These are phyloP conservation scores for Phytophthora sansomeana DNA, from an alignment of 352 stramenopile genomes.

Conservation along the genomic window DNA sequence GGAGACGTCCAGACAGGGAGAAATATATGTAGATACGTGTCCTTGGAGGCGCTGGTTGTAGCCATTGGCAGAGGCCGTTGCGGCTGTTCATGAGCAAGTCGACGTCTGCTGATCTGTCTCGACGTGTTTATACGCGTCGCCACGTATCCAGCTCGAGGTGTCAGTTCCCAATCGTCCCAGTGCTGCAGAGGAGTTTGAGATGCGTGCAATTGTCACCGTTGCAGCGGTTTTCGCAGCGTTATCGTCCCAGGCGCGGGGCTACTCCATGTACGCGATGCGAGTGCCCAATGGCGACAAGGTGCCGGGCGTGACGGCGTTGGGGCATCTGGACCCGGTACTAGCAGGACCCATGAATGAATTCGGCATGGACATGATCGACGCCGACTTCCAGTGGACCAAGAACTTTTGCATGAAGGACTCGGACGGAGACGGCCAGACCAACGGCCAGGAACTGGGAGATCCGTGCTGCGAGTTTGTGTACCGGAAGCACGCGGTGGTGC, in stretches of 20 bases:
- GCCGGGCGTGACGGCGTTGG: constrained; percentile 34
- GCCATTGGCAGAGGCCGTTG: constrained; percentile 5
- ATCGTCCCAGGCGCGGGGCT: not conserved
- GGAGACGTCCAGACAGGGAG: not conserved
- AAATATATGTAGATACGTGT: constrained; percentile 1
- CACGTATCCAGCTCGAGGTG: constrained; percentile 13
- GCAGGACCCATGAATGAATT: constrained; percentile 41
- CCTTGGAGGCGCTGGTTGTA: not conserved
- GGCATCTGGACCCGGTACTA: constrained; percentile 29
- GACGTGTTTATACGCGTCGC: constrained; percentile 28
- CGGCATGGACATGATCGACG: constrained; percentile 39
- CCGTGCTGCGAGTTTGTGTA: constrained; percentile 36
- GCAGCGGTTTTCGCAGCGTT: not conserved
- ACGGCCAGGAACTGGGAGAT: constrained; percentile 41
- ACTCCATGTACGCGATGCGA: constrained; percentile 34
- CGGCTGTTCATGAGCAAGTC: constrained; percentile 13
- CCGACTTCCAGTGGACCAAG: constrained; percentile 36
- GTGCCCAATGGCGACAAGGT: constrained; percentile 50
- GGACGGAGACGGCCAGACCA: constrained; percentile 40
- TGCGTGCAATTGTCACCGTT: constrained; percentile 10
- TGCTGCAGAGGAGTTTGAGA: constrained; percentile 1
- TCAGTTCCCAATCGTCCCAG: constrained; percentile 15
- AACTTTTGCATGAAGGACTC: constrained; percentile 43
- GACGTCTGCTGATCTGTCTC: not conserved
- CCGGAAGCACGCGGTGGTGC: constrained; percentile 25